Evolutionary conservation across 805 yeast species (phyloP).

Genomic region (Ogataea neopini): DNA sequence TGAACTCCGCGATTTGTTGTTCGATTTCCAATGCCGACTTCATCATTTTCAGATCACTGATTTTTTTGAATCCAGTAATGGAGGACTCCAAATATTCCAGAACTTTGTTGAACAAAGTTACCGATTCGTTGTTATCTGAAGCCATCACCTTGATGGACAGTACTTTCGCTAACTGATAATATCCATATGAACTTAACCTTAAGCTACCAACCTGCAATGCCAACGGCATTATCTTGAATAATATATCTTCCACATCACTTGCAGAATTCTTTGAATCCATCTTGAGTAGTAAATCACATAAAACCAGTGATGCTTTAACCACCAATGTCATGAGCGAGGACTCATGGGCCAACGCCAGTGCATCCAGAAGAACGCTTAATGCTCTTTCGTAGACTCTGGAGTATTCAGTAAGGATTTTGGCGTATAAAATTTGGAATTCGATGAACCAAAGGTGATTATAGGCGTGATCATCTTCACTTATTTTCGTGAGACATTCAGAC

Average conservation of each 20-base stretch:
- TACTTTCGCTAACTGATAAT: conserved; percentile 35
- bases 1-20: conserved; percentile 36
- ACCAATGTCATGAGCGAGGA: conserved; percentile 47
- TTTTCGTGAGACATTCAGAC: conserved; percentile 22
- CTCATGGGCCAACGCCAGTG: conserved; percentile 47
- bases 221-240: conserved; percentile 45
- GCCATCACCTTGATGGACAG: conserved; percentile 19
- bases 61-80: conserved; percentile 45
- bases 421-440: conserved; percentile 48
- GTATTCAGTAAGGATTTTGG: conserved; percentile 42
- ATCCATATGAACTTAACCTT: conserved; percentile 42
- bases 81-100: conserved; percentile 43
- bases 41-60: conserved; percentile 41
- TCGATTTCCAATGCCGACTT: conserved; percentile 43
- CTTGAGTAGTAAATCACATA: conserved; percentile 46
- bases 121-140: not conserved
- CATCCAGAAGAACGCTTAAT: conserved; percentile 49
- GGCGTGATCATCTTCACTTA: conserved; percentile 26
- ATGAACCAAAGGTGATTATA: conserved; percentile 46
- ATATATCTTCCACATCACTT: conserved; percentile 43
- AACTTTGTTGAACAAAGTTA: conserved; percentile 27
- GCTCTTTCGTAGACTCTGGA: conserved; percentile 48
- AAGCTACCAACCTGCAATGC: conserved; percentile 42
- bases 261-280: conserved; percentile 33
- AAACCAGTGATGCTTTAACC: conserved; percentile 47